A percentile compares a stretch with the other conserved stretches of the same genome.
Conservation (phyloP, 345 rosid genomes). For the Citrus reticulata region DNA sequence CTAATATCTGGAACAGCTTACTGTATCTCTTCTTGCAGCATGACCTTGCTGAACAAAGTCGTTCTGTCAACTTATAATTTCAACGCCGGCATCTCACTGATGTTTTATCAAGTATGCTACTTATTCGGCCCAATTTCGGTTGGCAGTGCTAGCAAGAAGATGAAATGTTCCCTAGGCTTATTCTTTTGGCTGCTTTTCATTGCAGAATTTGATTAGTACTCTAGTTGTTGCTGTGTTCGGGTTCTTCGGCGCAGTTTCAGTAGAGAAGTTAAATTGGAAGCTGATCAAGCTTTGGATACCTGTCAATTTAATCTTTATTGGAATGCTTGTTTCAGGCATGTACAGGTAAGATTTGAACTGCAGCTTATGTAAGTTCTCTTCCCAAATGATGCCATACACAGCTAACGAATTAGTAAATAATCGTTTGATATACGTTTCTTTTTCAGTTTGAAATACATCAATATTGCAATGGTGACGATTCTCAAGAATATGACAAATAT, state of each 20-base stretch:
- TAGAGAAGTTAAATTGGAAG: conserved; percentile 86
- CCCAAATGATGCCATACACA: background rate
- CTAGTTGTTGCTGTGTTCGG: conserved; percentile 54
- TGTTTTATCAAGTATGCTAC: conserved; percentile 81
- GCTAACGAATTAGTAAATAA: conserved; percentile 8
- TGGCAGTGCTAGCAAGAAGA: background rate
- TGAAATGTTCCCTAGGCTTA: background rate
- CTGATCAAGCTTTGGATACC: conserved; percentile 80
- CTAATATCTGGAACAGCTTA: conserved; percentile 84
- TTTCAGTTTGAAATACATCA: conserved; percentile 84
- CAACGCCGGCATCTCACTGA: conserved; percentile 71
- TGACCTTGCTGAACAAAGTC: conserved; percentile 83
- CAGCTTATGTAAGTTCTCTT: background rate
- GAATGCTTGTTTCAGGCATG: conserved; percentile 94
- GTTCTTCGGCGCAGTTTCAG: conserved; percentile 51
- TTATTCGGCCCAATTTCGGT: background rate
- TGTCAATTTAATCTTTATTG: conserved; percentile 85
- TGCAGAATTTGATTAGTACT: conserved; percentile 83
- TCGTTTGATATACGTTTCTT: conserved; percentile 6
- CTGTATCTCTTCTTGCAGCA: conserved; percentile 87
- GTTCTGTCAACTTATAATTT: conserved; percentile 76
- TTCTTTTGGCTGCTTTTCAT: conserved; percentile 8
- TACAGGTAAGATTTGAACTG: conserved; percentile 56
- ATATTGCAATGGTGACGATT: conserved; percentile 94
- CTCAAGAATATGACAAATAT: conserved; percentile 94